Evolutionary conservation across 1,284 basidiomycete genomes (phyloP).

Genomic region (Sporisorium exsertum): DNA sequence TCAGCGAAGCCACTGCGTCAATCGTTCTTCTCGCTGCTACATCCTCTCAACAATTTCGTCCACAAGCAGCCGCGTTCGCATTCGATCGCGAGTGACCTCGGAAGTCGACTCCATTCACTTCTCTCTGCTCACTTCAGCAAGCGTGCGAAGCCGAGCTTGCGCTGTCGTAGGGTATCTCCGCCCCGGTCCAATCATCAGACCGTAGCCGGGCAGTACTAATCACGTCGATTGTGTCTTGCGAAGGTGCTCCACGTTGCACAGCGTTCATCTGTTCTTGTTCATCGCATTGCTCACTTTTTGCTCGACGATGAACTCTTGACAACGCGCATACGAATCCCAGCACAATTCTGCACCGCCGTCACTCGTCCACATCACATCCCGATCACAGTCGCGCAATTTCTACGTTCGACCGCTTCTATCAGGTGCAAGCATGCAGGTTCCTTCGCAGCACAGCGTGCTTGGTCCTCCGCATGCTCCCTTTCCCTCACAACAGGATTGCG

Average conservation of each 20-base stretch:
- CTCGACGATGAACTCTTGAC: neutral
- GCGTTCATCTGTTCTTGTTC: neutral
- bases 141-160: too few species aligned
- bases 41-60: neutral
- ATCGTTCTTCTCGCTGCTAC: neutral
- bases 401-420: neutral
- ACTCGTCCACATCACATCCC: neutral
- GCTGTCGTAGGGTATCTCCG: neutral
- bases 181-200: too few species aligned
- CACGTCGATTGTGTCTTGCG: neutral
- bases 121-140: neutral
- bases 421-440: conserved; percentile 30
- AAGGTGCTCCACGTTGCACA: neutral
- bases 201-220: neutral
- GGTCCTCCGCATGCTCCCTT: neutral
- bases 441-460: conserved; percentile 28
- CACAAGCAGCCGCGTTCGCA: neutral
- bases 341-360: neutral
- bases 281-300: neutral
- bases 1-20: too few species aligned
- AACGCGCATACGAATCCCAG: neutral
- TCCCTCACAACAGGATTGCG: conserved; percentile 6
- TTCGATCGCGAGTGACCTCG: neutral
- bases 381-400: neutral
- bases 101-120: neutral